Conservation (phyloP, 2,329 filamentous ascomycete species). For the Hymenotorrendiella dingleyae region DNA sequence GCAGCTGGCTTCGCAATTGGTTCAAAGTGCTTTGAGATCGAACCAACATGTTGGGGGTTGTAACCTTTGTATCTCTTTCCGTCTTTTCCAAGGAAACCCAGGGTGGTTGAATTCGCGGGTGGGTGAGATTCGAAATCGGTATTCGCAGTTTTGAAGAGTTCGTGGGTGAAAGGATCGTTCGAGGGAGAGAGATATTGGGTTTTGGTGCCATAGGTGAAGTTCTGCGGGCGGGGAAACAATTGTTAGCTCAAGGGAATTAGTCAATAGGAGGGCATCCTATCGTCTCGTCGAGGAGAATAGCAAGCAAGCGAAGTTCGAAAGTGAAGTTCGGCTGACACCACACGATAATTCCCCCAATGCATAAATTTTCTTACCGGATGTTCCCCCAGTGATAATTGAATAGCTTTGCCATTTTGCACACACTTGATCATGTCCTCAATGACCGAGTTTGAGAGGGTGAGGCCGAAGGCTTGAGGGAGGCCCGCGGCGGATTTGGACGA, state of each 20-base stretch:
- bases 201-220: conserved; percentile 47
- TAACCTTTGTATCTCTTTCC: conserved; percentile 1
- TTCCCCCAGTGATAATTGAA: conserved; percentile 52
- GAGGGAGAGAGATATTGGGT: conserved; percentile 42
- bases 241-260: conserved; percentile 11
- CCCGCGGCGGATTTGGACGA: conserved; percentile 41
- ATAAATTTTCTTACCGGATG: conserved; percentile 47
- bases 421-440: conserved; percentile 59
- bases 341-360: background rate
- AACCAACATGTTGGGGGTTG: background rate
- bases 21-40: conserved; percentile 3
- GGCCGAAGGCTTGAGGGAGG: conserved; percentile 47
- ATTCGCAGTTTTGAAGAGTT: conserved; percentile 48
- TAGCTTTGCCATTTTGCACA: conserved; percentile 48
- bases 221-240: conserved; percentile 33
- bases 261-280: background rate
- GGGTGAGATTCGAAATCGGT: conserved; percentile 40
- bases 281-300: conserved; percentile 1
- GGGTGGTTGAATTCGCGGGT: background rate
- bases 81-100: background rate
- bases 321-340: background rate
- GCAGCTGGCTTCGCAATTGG: conserved; percentile 3
- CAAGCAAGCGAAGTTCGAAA: conserved; percentile 2
- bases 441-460: conserved; percentile 51
- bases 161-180: conserved; percentile 43